Evolutionary conservation across 2,329 filamentous ascomycete genomes (phyloP), one percentile per base, ranked within the genome.

Genomic region (Beauveria pseudobassiana): DNA sequence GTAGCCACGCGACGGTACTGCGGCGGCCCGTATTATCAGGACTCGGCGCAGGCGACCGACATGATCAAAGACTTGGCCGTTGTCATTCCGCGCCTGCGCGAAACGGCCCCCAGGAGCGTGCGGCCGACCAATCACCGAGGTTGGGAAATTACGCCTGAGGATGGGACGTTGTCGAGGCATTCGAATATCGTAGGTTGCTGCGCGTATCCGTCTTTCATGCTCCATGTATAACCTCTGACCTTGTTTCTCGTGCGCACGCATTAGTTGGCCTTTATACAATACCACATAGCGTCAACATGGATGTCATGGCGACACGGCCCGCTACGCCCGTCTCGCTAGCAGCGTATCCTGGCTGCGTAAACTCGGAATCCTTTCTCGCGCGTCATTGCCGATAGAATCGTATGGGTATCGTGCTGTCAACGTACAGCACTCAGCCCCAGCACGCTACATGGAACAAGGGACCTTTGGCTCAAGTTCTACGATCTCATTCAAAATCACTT

Each of bases 81-180:
- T 10, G 42, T 40, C 7, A 24, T 60, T 5, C 22, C 57, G n/a
- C 50, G 51, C 5, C 30, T 43, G 7, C 24, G 40, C 5, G 52
- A n/a, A 9, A 54, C 59, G n/a, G 49, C 59, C 12, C 59, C 59
- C 20, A 46, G 22, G 43, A 61, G 59, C 43, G 50, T 55, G 28
- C 46, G 43, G 30, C 50, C 51, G 24, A 61, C 51, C 3, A 61
- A 61, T 5, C 50, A 54, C 43, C 50, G 59, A 24, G 59, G 59
- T 2, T 61, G 59, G 59, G 59, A 61, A 43, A 45, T 61, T 51
- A 30, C 52, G 2, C 59, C 59, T 0, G 43, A 61, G 2, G 59
- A 10, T 61, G 59, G 59, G 59, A 61, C 34, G 50, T 61, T 28
- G 43, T 61, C 16, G 59, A 61, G 43, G 59, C 59, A 3, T 61